Conservation (phyloP, 2,329 filamentous ascomycete species). For the Paraconiothyrium sp. region DNA sequence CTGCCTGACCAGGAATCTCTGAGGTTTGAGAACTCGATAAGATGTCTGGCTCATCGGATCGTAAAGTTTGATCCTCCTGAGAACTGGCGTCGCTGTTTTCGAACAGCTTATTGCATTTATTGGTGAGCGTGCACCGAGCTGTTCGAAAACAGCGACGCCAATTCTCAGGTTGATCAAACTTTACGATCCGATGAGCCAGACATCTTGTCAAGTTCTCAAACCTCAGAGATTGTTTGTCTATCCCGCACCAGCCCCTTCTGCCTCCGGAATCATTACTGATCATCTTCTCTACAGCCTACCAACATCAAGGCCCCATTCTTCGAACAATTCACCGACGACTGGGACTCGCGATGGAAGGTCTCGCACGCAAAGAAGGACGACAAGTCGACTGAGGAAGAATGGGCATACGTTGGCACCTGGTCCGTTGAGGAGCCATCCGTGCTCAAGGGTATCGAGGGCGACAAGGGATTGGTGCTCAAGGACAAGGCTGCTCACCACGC, state of each 20-base stretch:
- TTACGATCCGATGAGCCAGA: too few relatives aligned
- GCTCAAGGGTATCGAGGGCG: slow-evolving; percentile 90
- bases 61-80: too few relatives aligned
- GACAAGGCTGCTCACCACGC: slow-evolving; percentile 97
- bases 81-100: too few relatives aligned
- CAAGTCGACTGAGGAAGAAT: slow-evolving; percentile 80
- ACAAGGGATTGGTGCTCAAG: slow-evolving; percentile 98
- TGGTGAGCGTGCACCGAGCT: too few relatives aligned
- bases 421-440: slow-evolving; percentile 91
- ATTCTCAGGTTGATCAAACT: too few relatives aligned
- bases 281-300: slow-evolving; percentile 72
- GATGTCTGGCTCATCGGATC: too few relatives aligned
- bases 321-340: slow-evolving; percentile 98
- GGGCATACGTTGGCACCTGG: slow-evolving; percentile 98
- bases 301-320: slow-evolving; percentile 91
- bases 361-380: slow-evolving; percentile 97
- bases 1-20: too few relatives aligned
- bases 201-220: too few relatives aligned
- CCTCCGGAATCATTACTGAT: slow-evolving; percentile 26
- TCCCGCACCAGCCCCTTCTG: background rate
- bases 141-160: too few relatives aligned
- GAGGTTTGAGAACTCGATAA: too few relatives aligned
- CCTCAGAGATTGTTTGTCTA: too few relatives aligned
- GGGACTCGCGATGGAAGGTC: slow-evolving; percentile 91
- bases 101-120: too few relatives aligned